A percentile compares a stretch with the other conserved stretches of the same genome.
These are phyloP conservation scores for Xylaria multiplex DNA, from an alignment of 2,329 filamentous ascomycete genomes.

Conservation along the genomic window DNA sequence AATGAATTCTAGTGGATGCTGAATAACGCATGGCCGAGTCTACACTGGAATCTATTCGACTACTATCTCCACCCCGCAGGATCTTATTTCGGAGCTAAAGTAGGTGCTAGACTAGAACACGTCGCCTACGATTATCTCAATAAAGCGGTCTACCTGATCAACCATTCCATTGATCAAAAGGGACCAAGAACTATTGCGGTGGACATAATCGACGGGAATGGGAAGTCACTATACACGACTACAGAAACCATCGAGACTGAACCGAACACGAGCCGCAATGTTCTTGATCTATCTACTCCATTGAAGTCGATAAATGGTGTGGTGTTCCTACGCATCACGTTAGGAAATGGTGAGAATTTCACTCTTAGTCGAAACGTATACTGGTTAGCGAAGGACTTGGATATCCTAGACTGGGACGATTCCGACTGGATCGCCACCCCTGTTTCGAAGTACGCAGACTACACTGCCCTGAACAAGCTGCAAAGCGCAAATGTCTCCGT, in stretches of 20 bases:
- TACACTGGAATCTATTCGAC: conserved; percentile 74
- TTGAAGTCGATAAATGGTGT: conserved; percentile 53
- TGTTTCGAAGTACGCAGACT: conserved; percentile 61
- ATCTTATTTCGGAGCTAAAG: conserved; percentile 68
- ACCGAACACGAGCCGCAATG: conserved; percentile 57
- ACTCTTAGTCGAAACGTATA: conserved; percentile 68
- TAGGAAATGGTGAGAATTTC: conserved; percentile 50
- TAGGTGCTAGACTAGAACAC: conserved; percentile 61
- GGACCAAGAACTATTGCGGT: conserved; percentile 57
- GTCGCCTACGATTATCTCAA: conserved; percentile 64
- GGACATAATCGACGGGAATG: conserved; percentile 61
- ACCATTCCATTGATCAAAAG: conserved; percentile 56
- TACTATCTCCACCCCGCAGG: conserved; percentile 69
- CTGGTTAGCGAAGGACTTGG: conserved; percentile 61
- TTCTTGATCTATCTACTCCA: conserved; percentile 49
- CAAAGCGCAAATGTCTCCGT: conserved; percentile 52
- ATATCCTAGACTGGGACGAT: conserved; percentile 64
- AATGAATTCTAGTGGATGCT: conserved; percentile 64
- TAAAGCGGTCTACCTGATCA: conserved; percentile 62
- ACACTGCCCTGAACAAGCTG: conserved; percentile 56
- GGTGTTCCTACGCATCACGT: conserved; percentile 61
- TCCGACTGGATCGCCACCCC: conserved; percentile 70
- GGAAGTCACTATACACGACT: conserved; percentile 53
- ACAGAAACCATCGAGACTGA: conserved; percentile 50
- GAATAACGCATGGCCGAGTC: conserved; percentile 70